Base-by-base conservation (phyloP, 1,284 basidiomycete species). In the Acaromyces ingoldii region DNA sequence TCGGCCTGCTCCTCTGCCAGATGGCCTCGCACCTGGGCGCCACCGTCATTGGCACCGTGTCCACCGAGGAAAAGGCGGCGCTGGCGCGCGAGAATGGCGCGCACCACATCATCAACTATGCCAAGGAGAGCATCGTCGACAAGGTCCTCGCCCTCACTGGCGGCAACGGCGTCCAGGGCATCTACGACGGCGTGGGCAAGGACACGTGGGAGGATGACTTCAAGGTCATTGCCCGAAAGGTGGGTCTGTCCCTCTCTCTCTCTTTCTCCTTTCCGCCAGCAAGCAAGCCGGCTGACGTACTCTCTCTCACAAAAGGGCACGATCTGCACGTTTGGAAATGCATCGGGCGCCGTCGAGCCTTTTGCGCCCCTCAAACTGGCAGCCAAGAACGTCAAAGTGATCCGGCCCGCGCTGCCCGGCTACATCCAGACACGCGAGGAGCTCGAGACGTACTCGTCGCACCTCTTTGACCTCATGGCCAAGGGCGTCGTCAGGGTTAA, bases 1-100 rank as follows among this genome's bases (percentile, higher is more conserved):
- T 83, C 0, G 83, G 82, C 0, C 70, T 81, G 0, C 62, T 81
- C 11, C 74, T 82, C 5, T 77, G 76, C 41, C 81, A 82, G 31
- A 57, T 66, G 78, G 83, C 57, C 39, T 74, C 72, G 36, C 66
- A 79, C 45, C 63, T 79, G 34, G 92, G 93, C 13, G 91, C 88
- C 1, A 85, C 84, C 9, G 89, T 96, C 22, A 95, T 98, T 65
- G 93, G 89, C 1, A 96, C 91, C n/a, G 89, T 88, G 1, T 93
- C 90, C 1, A 88, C 86, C 0, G 74, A 78, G 21, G 88, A 84
- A 67, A 98, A 98, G 76, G 89, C 89, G 3, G 82, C 83, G 46
- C 73, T 92, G n/a, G 92, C 89, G 7, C 85, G 83, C 63, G 77
- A 80, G 42, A 81, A 87, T 62, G 93, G 93, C 13, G 90, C 91